Base-by-base conservation (phyloP, 2,329 filamentous ascomycete species). In the Cladosporium sp. region DNA sequence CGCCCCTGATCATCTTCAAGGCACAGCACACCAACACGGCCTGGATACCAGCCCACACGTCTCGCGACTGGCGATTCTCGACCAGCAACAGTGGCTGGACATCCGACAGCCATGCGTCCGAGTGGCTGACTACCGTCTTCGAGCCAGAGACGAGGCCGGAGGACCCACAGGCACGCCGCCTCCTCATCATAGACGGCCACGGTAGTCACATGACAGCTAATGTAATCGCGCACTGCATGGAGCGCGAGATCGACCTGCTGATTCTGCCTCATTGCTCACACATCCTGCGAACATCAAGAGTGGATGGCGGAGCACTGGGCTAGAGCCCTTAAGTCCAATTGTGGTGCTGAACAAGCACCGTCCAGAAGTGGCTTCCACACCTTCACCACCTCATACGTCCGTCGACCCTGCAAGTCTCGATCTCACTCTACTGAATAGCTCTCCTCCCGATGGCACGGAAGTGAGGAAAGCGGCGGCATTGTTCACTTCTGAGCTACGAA, bases 261-360 rank as follows among this genome's bases (percentile, higher is more conserved):
- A 38, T 56, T 11, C 36, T 56, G 11, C 52, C 52, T n/a, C 54
- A 45, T 7, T 40, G n/a, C n/a, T n/a, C n/a, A n/a, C n/a, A n/a
- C n/a, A 36, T 12, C 43, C 41, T 41, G n/a, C 54, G 54, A 15
- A 42, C 30, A 19, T 43, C 50, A 34, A 2, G 43, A n/a, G 9
- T n/a, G 20, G 43, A 32, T 52, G 37, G 22, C 19, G 22, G 32
- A 27, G 37, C 12, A 30, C 50, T 4, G 44, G 50, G 43, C 17
- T 48, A 18, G 15, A 27, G 17, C 44, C 50, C 7, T 32, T 52
- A 17, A 43, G 37, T 13, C 43, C 38, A 32, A 52, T 52, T 37
- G 43, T 43, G 22, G 27, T 52, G 1, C 44, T 52, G 8, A 15
- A 19, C 4, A 41, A 19, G 15, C 20, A 24, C 7, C 36, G n/a